Base-by-base conservation (phyloP, 768 basidiomycete genomes). In the Pleurotus citrinopileatus region DNA sequence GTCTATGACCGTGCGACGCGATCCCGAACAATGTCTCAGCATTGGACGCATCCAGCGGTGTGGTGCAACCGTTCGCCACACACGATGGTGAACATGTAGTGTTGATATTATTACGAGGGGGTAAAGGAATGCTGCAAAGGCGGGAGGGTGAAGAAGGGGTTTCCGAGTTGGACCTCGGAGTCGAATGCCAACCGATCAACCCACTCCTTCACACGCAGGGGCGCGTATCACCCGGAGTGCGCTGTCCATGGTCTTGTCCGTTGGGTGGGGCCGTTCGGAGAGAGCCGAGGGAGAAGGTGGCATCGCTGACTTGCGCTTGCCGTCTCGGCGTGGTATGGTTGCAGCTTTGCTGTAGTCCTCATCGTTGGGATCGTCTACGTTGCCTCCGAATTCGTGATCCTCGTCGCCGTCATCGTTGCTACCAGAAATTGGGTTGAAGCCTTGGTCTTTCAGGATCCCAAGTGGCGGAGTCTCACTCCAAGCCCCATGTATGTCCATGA, bases 151-250 rank as follows among this genome's bases (percentile, higher is more conserved):
- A n/a, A n/a, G n/a, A n/a, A n/a, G n/a, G n/a, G n/a, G n/a, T n/a
- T 1, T 34, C n/a, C 32, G 32, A 34, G 32, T 34, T 34, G 32
- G n/a, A n/a, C n/a, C n/a, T n/a, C n/a, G 32, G 45, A 15, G 9
- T 47, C 27, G 45, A 20, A 20, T 47, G 45, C 45, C 45, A 47
- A 27, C 25, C 28, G 45, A 29, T 47, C 25, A 28, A 47, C 27
- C 45, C 45, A 47, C 20, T 28, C 45, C 45, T 47, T 47, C 25
- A 47, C 28, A 29, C 45, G 45, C 45, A 47, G 45, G 28, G 27
- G 45, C 27, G 27, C 45, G 45, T 28, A 47, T 47, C 45, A 29
- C 45, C 23, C 45, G 45, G 27, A 47, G 45, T 26, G 45, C 20
- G 27, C 27, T 29, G 45, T 26, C 45, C 45, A 20, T 47, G 27